phyloP scores from a whole-genome alignment of 805 yeast species.

The Saccharomycopsis guyanensis region DNA sequence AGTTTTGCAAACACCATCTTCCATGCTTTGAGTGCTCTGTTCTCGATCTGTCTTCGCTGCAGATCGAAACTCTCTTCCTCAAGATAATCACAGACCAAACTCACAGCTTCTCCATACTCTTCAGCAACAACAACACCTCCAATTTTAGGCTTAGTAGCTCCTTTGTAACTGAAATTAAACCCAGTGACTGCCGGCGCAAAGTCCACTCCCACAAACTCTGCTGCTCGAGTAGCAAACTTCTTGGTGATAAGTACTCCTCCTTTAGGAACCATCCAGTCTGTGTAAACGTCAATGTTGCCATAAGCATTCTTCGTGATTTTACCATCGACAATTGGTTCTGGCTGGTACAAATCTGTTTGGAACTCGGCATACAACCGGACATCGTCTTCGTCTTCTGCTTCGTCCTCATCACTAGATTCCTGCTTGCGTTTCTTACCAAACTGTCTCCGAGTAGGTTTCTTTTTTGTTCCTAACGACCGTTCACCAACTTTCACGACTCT shows the following conservation, averaged over 20 bases:
- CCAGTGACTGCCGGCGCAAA: constrained; percentile 84
- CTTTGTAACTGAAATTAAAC: constrained; percentile 58
- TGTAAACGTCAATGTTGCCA: constrained; percentile 79
- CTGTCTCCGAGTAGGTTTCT: constrained; percentile 21
- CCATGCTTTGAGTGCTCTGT: constrained; percentile 48
- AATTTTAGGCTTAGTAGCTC: constrained; percentile 51
- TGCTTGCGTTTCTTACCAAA: background rate
- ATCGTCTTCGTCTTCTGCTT: constrained; percentile 44
- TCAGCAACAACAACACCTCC: constrained; percentile 71
- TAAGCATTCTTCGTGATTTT: constrained; percentile 64
- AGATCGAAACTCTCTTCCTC: constrained; percentile 42
- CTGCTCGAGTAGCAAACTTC: constrained; percentile 59
- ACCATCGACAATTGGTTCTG: constrained; percentile 63
- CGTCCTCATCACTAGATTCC: constrained; percentile 27
- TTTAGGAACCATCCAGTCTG: constrained; percentile 72
- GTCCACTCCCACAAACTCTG: constrained; percentile 59
- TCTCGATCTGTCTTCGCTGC: constrained; percentile 36
- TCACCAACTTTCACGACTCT: constrained; percentile 64
- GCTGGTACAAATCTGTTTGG: constrained; percentile 65
- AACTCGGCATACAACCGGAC: constrained; percentile 66
- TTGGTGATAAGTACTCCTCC: constrained; percentile 60
- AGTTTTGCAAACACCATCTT: constrained; percentile 43
- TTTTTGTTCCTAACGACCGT: constrained; percentile 48
- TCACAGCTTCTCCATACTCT: constrained; percentile 54
- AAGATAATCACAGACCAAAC: constrained; percentile 41